These are phyloP conservation scores for Aspergillus ochraceoroseus DNA, from an alignment of 2,329 filamentous ascomycete species.

Conservation along the genomic window DNA sequence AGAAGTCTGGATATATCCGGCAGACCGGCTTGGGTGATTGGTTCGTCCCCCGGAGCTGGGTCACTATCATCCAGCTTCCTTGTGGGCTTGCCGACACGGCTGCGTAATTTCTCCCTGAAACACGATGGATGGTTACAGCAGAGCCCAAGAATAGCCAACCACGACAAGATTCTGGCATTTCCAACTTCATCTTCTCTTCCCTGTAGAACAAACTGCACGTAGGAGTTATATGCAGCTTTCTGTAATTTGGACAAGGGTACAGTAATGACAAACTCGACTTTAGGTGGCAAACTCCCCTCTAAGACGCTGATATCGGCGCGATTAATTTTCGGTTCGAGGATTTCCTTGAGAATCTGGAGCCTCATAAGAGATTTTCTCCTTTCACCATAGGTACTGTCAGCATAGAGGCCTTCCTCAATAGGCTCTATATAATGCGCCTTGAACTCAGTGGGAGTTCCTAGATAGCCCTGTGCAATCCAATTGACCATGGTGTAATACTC, in stretches of 20 bases:
- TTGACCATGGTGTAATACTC: constrained; percentile 87
- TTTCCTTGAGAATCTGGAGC: constrained; percentile 64
- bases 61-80: constrained; percentile 17
- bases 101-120: constrained; percentile 49
- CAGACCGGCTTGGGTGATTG: constrained; percentile 40
- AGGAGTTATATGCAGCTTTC: constrained; percentile 55
- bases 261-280: constrained; percentile 76
- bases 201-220: constrained; percentile 42
- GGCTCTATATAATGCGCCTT: constrained; percentile 63
- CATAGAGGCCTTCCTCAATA: constrained; percentile 66
- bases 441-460: constrained; percentile 67
- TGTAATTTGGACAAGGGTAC: constrained; percentile 66
- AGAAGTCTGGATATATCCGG: constrained; percentile 29
- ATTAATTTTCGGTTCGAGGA: constrained; percentile 72
- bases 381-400: constrained; percentile 56
- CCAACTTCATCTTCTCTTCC: constrained; percentile 31
- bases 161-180: constrained; percentile 50
- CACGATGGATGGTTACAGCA: constrained; percentile 56
- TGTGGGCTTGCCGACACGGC: constrained; percentile 29
- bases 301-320: constrained; percentile 66
- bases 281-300: constrained; percentile 62
- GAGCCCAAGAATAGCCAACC: constrained; percentile 50
- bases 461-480: constrained; percentile 75
- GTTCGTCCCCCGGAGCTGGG: constrained; percentile 19
- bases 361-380: constrained; percentile 59